phyloP scores from a whole-genome alignment of 176 grass and related monocot species.

The Alloteropsis semialata region DNA sequence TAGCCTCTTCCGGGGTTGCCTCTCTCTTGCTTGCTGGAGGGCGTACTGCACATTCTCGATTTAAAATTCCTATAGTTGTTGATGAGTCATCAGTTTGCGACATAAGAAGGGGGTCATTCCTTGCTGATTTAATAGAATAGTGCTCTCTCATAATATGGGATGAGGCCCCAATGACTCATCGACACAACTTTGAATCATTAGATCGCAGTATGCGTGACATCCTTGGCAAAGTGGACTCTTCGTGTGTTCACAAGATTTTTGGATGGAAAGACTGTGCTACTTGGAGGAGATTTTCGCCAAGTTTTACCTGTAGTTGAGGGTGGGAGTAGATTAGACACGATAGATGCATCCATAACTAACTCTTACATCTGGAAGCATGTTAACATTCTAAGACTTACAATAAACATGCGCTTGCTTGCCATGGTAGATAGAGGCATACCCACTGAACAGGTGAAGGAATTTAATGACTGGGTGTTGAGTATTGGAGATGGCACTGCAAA shows the following conservation, averaged over 20 bases:
- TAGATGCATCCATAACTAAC: conserved; percentile 17
- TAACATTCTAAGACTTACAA: background rate
- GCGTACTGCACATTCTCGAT: conserved; percentile 19
- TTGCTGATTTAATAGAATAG: background rate
- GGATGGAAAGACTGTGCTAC: background rate
- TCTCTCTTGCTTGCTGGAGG: conserved; percentile 11
- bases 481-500: conserved; percentile 2
- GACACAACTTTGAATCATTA: background rate
- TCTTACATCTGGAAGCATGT: background rate
- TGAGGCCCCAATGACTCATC: background rate
- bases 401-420: background rate
- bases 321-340: background rate
- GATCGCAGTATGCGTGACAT: background rate
- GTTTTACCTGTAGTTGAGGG: background rate
- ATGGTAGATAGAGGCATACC: background rate
- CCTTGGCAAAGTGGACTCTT: background rate
- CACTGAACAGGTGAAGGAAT: background rate
- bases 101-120: conserved; percentile 11
- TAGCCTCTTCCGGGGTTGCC: conserved; percentile 17
- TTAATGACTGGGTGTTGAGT: too few species aligned
- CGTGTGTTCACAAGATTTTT: background rate
- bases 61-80: conserved; percentile 35
- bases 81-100: conserved; percentile 6
- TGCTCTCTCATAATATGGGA: conserved; percentile 18
- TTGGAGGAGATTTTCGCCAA: background rate